Base-by-base conservation (phyloP, 140 eudicot species). In the Ambrosia hybrid region DNA sequence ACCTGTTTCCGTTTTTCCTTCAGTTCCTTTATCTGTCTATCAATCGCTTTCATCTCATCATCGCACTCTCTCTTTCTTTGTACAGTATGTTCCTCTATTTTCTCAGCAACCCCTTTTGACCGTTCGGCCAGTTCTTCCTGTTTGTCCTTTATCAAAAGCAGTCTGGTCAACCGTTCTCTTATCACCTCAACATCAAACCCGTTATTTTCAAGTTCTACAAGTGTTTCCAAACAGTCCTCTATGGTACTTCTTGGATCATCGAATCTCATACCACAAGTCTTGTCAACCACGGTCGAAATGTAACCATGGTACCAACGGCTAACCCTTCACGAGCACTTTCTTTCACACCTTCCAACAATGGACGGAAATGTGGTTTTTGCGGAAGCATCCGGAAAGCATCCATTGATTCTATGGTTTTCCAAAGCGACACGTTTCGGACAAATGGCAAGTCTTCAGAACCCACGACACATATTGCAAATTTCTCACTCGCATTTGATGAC, bases 231-330 rank as follows among this genome's bases (percentile, higher is more conserved):
- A 51, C 70, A 45, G 36, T 82, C 90, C 72, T 90, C 89, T 13
- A 85, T 75, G 6, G 51, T 26, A 76, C 83, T 78, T 72, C 75
- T 83, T 0, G 94, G 89, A 36, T 85, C 96, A 6, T 71, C 75
- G 45, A 79, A 81, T 48, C 71, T 81, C 75, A 90, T 70, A 39
- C 38, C 68, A 33, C 76, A 72, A 0, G 85, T 75, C 68, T 67
- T 83, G 17, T 88, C 94, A 1, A 86, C 91, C 56, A 84, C 76
- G 9, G 83, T 78, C 6, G 85, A 57, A 84, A 93, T 13, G 81
- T 83, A 0, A 93, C 96, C 98, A 93, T 90, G 48, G 36, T 70
- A 9, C 88, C 97, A 26, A 93, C 81, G 55, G 98, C 97, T 61
- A 81, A 58, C 30, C 98, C 98, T 80, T 93, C 97, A 11, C 98